A percentile compares a stretch with the other conserved stretches of the same genome.
Conservation (phyloP, 2,329 filamentous ascomycete genomes). For the Cyclaneusma minus region DNA sequence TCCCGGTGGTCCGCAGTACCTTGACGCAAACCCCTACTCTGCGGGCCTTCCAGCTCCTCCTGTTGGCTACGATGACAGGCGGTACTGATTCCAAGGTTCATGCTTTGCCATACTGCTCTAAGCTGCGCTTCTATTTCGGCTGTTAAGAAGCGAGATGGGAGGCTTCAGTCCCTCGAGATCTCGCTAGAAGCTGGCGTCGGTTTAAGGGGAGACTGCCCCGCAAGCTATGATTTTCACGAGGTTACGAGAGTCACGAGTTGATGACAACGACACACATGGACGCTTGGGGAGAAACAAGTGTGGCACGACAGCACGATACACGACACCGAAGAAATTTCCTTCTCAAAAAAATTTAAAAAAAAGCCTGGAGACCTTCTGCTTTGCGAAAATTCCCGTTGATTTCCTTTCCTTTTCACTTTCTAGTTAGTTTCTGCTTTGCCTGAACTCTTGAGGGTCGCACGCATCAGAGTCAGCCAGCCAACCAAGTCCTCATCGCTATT, state of each 20-base stretch:
- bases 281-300: background rate
- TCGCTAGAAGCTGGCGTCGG: background rate
- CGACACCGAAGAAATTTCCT: background rate
- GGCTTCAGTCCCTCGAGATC: background rate
- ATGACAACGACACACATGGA: no score
- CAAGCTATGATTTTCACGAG: background rate
- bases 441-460: no score
- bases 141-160: background rate
- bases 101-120: no score
- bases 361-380: background rate
- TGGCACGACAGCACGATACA: background rate
- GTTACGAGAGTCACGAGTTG: background rate
- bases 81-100: no score
- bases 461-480: no score
- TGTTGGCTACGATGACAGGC: conserved; percentile 13
- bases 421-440: no score
- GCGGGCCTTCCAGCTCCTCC: conserved; percentile 17
- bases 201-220: background rate
- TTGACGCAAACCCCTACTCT: conserved; percentile 28
- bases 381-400: background rate
- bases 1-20: conserved; percentile 20
- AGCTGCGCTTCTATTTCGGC: no score
- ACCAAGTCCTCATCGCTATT: no score
- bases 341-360: no score
- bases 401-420: no score